Evolutionary conservation across 345 rosid species (phyloP), one percentile per base, ranked within the genome.

Genomic region (Gossypium sturtianum): DNA sequence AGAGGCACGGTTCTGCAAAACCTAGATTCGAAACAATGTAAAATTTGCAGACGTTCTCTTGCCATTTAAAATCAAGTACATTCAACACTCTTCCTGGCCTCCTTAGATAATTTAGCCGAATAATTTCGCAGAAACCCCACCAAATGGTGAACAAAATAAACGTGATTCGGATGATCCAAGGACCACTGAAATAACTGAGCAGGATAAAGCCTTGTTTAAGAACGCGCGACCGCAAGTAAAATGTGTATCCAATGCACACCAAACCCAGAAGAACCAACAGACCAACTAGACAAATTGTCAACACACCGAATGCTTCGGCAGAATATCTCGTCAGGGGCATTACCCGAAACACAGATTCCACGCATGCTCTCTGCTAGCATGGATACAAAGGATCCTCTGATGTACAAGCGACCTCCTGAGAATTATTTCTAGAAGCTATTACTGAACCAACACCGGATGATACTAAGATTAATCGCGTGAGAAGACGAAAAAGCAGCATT

Each of bases 351-450:
- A 93, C 95, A 84, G 89, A 87, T 86, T 89, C 91, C 98, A 89
- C 90, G 92, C 96, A 93, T 95, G 93, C 97, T 95, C 93, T 91
- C 94, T 82, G 87, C 97, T 92, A 95, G 99, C 98, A 95, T 93
- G 93, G 97, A 89, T 90, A 81, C 97, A 89, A 82, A 71, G 82
- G 72, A 79, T 71, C 84, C 93, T 84, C 82, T 56, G 81, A 86
- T 66, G 65, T 56, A 77, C 41, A 41, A 56, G 54, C 47, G 75
- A 78, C 83, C 84, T 81, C 81, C 79, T 77, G 73, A 71, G 76
- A 51, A 78, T 75, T 47, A 65, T 9, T 38, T 47, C 59, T 12
- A 51, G 63, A 64, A 51, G 77, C 77, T 51, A 75, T 75, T 83
- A 75, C 79, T 44, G 72, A 52, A 59, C 12, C 43, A 56, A 76